These are phyloP conservation scores for Aspergillus hortae DNA, from an alignment of 2,329 filamentous ascomycete genomes.

Conservation along the genomic window DNA sequence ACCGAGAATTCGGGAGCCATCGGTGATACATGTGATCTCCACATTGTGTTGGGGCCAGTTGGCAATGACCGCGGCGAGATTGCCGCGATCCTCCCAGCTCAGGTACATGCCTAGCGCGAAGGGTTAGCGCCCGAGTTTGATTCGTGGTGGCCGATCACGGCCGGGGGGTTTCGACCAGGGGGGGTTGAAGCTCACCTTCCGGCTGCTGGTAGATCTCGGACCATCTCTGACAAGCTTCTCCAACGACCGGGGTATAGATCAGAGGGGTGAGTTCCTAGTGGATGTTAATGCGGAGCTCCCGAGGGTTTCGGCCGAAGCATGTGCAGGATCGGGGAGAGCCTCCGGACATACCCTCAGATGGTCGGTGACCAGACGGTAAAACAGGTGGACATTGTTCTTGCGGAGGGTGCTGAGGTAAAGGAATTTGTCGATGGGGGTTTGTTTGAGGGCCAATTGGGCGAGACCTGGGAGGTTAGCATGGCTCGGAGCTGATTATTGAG, in stretches of 20 bases:
- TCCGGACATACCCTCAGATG: conserved; percentile 40
- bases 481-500: no score
- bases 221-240: conserved; percentile 94
- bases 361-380: conserved; percentile 49
- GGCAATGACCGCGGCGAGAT: conserved; percentile 78
- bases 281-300: conserved; percentile 9
- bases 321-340: conserved; percentile 2
- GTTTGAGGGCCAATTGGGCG: conserved; percentile 46
- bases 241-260: conserved; percentile 59
- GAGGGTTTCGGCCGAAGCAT: background rate
- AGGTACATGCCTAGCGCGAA: conserved; percentile 68
- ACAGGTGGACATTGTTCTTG: conserved; percentile 52
- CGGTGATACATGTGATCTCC: conserved; percentile 94
- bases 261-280: conserved; percentile 46
- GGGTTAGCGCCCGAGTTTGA: conserved; percentile 23
- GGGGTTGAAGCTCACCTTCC: conserved; percentile 58
- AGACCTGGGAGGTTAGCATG: conserved; percentile 26
- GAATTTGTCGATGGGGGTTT: conserved; percentile 48
- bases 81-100: conserved; percentile 89
- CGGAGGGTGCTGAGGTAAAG: conserved; percentile 48
- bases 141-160: conserved; percentile 14
- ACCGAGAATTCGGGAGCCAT: conserved; percentile 87
- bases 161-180: background rate
- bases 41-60: conserved; percentile 91
- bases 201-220: conserved; percentile 93